Percentiles rank a stretch among this genome's conserved stretches.
Evolutionary conservation across 2,329 filamentous ascomycete species (phyloP).

Genomic region (Cyanodermella asteris): DNA sequence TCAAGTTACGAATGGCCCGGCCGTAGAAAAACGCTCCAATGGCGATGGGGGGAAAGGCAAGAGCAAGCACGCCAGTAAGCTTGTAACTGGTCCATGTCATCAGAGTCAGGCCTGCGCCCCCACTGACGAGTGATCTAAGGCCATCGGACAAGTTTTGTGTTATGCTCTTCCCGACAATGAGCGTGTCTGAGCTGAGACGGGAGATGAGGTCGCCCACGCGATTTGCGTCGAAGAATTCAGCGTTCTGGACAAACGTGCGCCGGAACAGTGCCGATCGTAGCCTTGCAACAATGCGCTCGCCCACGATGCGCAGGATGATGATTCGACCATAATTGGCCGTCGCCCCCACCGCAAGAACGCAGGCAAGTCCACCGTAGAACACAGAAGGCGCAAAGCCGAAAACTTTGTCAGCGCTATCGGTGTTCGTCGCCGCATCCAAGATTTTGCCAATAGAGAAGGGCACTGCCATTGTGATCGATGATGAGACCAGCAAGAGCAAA

Average conservation of each 20-base stretch:
- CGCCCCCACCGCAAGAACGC: conserved; percentile 62
- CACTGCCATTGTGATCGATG: conserved; percentile 82
- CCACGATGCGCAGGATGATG: conserved; percentile 78
- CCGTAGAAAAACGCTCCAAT: conserved; percentile 84
- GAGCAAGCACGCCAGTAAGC: conserved; percentile 62
- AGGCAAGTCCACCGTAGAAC: conserved; percentile 65
- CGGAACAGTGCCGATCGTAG: conserved; percentile 77
- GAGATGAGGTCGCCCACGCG: conserved; percentile 91
- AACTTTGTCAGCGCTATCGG: conserved; percentile 39
- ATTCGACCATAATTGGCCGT: conserved; percentile 85
- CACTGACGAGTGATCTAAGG: conserved; percentile 74
- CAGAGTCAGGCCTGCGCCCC: conserved; percentile 66
- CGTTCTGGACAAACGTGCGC: conserved; percentile 86
- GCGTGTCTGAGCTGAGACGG: conserved; percentile 81
- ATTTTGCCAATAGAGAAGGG: conserved; percentile 95
- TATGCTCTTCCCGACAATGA: conserved; percentile 95
- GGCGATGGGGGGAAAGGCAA: conserved; percentile 81
- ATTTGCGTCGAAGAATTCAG: conserved; percentile 97
- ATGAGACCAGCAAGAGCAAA: conserved; percentile 68
- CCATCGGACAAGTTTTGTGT: conserved; percentile 95
- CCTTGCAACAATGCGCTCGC: conserved; percentile 79
- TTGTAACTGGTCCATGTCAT: conserved; percentile 95
- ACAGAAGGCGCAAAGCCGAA: conserved; percentile 71
- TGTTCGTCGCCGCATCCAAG: conserved; percentile 69
- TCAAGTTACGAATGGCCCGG: conserved; percentile 67